phyloP scores from a whole-genome alignment of 371 early-diverging fungal genomes.

The Mucor velutinosus region DNA sequence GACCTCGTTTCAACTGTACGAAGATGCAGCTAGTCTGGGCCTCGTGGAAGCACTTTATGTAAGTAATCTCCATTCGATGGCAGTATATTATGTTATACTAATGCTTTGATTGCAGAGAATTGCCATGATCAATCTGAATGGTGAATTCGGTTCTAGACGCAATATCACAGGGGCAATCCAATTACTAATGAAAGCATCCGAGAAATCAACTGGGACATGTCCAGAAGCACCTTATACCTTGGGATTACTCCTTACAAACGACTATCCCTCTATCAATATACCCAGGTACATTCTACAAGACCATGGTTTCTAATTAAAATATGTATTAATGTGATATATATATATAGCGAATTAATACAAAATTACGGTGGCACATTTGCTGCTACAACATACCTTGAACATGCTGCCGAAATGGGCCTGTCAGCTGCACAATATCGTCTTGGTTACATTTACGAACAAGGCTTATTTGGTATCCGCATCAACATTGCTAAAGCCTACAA shows the following conservation, averaged over 20 bases:
- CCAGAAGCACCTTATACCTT: slow-evolving; percentile 45
- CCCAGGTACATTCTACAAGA: slow-evolving; percentile 28
- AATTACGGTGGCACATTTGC: slow-evolving; percentile 37
- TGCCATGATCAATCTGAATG: slow-evolving; percentile 40
- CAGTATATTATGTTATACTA: not conserved
- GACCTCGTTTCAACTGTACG: slow-evolving; percentile 74
- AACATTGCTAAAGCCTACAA: slow-evolving; percentile 28
- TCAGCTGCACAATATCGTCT: slow-evolving; percentile 32
- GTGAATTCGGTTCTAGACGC: slow-evolving; percentile 42
- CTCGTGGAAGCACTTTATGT: slow-evolving; percentile 71
- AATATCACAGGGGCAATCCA: slow-evolving; percentile 35
- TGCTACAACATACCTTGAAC: slow-evolving; percentile 32
- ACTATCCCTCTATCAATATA: slow-evolving; percentile 35
- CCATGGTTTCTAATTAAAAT: not conserved
- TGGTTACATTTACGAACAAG: slow-evolving; percentile 32
- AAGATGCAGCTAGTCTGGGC: slow-evolving; percentile 73
- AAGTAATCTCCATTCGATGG: slow-evolving; percentile 9
- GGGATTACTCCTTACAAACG: slow-evolving; percentile 34
- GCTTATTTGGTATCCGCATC: slow-evolving; percentile 28
- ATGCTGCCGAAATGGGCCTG: slow-evolving; percentile 39
- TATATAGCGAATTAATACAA: slow-evolving; percentile 27
- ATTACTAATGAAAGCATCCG: slow-evolving; percentile 34
- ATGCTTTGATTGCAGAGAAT: slow-evolving; percentile 28
- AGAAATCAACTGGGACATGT: slow-evolving; percentile 31
- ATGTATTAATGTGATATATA: not conserved